Evolutionary conservation across 2,329 filamentous ascomycete species (phyloP).

Genomic region (Biscogniauxia mediterranea): DNA sequence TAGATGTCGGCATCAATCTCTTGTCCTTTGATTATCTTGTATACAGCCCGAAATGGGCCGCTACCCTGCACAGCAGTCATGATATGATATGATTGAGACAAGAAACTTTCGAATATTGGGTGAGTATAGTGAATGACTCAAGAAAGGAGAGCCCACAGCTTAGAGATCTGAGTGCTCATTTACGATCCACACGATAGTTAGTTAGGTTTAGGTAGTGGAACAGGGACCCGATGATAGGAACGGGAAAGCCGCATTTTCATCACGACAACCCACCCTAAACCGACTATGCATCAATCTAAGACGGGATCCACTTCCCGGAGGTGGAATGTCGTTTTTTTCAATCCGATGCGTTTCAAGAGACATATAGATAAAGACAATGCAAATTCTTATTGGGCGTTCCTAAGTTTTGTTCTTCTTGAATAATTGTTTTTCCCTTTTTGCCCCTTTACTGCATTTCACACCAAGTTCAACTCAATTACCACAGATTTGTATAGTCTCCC

Average conservation of each 20-base stretch:
- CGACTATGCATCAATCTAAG: background rate
- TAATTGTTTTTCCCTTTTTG: background rate
- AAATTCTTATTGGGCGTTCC: background rate
- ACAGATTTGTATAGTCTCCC: background rate
- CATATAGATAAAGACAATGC: background rate
- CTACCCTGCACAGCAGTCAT: background rate
- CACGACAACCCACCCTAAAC: background rate
- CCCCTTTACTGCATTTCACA: background rate
- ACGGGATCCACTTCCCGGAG: background rate
- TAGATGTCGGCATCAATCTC: conserved; percentile 33
- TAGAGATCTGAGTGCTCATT: background rate
- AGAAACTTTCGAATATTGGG: background rate
- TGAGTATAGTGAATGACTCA: background rate
- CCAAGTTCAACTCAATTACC: background rate
- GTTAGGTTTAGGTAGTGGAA: background rate
- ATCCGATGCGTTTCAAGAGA: background rate
- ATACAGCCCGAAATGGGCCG: conserved; percentile 18
- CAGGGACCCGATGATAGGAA: background rate
- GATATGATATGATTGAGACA: background rate
- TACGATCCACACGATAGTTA: background rate
- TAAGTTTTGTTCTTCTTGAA: background rate
- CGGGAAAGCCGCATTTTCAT: background rate
- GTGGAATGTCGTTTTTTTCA: background rate
- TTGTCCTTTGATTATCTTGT: conserved; percentile 28
- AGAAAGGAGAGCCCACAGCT: background rate